Conservation (phyloP, 768 basidiomycete genomes). For the Leccinum imitatum region DNA sequence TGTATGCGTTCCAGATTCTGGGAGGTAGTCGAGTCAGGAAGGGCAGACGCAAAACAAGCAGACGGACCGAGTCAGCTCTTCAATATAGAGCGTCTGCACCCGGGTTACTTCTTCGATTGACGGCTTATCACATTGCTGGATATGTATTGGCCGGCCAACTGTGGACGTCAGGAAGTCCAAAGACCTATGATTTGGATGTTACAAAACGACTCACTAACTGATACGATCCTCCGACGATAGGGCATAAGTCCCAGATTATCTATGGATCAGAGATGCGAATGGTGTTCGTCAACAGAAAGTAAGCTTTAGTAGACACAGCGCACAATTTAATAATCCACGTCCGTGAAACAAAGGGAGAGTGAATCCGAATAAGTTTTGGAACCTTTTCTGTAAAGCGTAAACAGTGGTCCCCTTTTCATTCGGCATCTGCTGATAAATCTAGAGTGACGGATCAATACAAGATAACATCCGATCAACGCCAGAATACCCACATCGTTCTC, state of each 20-base stretch:
- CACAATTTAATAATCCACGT: constrained; percentile 91
- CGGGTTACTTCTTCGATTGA: constrained; percentile 75
- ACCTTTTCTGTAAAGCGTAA: constrained; percentile 84
- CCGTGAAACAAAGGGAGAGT: constrained; percentile 98
- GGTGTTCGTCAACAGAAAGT: background rate
- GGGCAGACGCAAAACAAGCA: background rate
- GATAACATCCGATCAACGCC: background rate
- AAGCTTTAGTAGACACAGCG: constrained; percentile 21
- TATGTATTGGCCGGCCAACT: constrained; percentile 91
- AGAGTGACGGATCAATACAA: constrained; percentile 5
- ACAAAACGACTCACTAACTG: constrained; percentile 73
- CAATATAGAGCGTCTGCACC: constrained; percentile 85
- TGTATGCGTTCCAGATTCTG: constrained; percentile 97
- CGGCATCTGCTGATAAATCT: constrained; percentile 98
- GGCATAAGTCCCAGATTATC: constrained; percentile 97
- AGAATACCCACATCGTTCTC: constrained; percentile 84
- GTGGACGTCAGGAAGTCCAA: background rate
- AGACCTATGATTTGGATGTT: background rate
- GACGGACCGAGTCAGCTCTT: constrained; percentile 82
- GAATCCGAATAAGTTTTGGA: constrained; percentile 92
- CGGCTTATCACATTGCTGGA: constrained; percentile 75
- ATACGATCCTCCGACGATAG: constrained; percentile 92
- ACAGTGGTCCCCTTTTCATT: constrained; percentile 91
- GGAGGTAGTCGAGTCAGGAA: constrained; percentile 4
- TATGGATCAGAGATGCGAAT: constrained; percentile 30